Percentiles rank a stretch among this genome's conserved stretches.
Conservation (phyloP, 192 early-diverging fungal species). For the Obelidium mucronatum region DNA sequence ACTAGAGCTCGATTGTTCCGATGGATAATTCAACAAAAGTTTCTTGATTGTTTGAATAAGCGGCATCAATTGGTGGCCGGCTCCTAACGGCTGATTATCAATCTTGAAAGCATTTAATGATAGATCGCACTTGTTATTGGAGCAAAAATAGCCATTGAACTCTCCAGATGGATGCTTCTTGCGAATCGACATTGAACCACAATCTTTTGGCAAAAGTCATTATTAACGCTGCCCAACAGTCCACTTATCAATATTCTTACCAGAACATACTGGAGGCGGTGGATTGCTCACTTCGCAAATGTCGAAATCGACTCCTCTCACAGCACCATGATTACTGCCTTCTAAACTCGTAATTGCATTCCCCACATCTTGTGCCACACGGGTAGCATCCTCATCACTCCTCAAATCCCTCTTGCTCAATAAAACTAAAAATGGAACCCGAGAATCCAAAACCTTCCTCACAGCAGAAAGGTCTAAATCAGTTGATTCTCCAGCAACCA, state of each 20-base stretch:
- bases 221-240: background rate
- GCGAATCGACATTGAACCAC: conserved; percentile 7
- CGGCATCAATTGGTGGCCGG: background rate
- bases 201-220: background rate
- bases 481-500: background rate
- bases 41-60: background rate
- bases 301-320: background rate
- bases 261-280: background rate
- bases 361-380: background rate
- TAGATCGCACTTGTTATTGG: conserved; percentile 10
- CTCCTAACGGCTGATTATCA: background rate
- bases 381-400: background rate
- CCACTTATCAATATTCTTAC: background rate
- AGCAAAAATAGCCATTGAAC: conserved; percentile 19
- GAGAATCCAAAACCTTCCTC: background rate
- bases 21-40: background rate
- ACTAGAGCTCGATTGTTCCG: background rate
- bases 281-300: conserved; percentile 9
- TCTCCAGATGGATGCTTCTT: background rate
- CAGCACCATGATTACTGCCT: background rate
- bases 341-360: too few relatives aligned
- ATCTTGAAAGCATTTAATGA: conserved; percentile 9
- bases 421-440: background rate
- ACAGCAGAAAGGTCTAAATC: background rate
- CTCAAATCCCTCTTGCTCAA: conserved; percentile 7